Base-by-base conservation (phyloP, 2,329 filamentous ascomycete species). In the Plenodomus lindquistii region DNA sequence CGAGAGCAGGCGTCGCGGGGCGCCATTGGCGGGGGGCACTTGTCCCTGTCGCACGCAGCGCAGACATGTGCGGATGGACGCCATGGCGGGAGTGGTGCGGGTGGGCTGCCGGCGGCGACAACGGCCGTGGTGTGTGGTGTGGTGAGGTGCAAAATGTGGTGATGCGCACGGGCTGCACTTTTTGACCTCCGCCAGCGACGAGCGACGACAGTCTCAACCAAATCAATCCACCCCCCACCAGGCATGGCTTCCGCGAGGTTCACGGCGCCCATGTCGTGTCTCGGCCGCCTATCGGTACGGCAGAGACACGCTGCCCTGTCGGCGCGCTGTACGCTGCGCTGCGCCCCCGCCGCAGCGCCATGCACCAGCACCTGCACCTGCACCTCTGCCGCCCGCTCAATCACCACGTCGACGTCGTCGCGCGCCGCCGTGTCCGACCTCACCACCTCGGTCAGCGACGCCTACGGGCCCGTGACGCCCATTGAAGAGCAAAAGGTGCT, bases 401-500 rank as follows among this genome's bases (percentile, higher is more conserved):
- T 72, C 47, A 56, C 66, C 13, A 67, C 73, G n/a, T 77, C 81
- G 46, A 71, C 76, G 41, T 76, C 82, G 49, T 77, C 81, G 56
- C 82, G 84, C 77, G 82, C 83, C 31, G 83, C 84, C 42, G 59
- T 76, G 11, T 66, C 76, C 37, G 74, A 67, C 22, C 63, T 75
- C 20, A 69, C 74, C 37, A 76, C 66, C 40, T 74, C 74, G 68
- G 54, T 58, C 62, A 52, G 75, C 73, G 42, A 66, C 66, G n/a
- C n/a, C 27, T 55, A 66, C 59, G 59, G 67, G 27, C 67, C 73
- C 45, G 57, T 67, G 37, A 63, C 62, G 41, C 62, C 67, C 20
- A 54, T 63, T 50, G 48, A 64, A 24, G 45, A 67, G 52, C 57
- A 85, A 39, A 69, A 84, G 22, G 89, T 95, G 47, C 84, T 89